Conservation (phyloP, 2,329 filamentous ascomycete species). For the Sarocladium brachiariae region DNA sequence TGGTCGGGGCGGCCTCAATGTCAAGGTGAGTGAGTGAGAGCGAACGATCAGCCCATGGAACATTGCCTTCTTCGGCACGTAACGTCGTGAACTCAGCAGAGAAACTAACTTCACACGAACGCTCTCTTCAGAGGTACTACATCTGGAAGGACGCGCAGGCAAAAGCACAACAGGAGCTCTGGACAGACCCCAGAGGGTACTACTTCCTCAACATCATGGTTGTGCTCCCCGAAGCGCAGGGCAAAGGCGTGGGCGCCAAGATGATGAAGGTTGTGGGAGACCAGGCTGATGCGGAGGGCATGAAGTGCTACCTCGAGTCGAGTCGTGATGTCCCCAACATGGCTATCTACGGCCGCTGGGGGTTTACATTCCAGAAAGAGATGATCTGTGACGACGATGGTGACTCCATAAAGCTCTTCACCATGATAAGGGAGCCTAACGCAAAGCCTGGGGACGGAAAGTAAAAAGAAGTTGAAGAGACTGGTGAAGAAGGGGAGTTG, state of each 20-base stretch:
- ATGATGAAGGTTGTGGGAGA: constrained; percentile 58
- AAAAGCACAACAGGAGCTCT: constrained; percentile 53
- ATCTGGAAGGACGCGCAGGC: constrained; percentile 66
- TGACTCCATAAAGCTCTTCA: constrained; percentile 44
- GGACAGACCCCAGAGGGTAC: constrained; percentile 60
- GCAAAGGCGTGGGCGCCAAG: constrained; percentile 57
- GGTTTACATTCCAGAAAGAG: constrained; percentile 57
- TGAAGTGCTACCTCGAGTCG: constrained; percentile 64
- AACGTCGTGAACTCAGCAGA: no score
- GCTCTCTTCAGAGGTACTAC: constrained; percentile 48
- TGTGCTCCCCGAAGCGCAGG: constrained; percentile 57
- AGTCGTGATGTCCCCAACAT: constrained; percentile 62
- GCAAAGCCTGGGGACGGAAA: constrained; percentile 10
- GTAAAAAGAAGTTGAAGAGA: neutral
- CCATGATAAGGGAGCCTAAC: constrained; percentile 37
- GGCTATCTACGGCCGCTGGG: constrained; percentile 63
- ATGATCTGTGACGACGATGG: constrained; percentile 61
- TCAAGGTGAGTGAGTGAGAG: constrained; percentile 36
- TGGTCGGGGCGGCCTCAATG: constrained; percentile 61
- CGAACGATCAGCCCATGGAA: neutral
- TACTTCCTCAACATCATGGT: constrained; percentile 74
- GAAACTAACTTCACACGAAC: no score
- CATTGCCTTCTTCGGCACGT: no score
- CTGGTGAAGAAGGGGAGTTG: neutral
- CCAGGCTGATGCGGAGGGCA: constrained; percentile 56